A percentile compares a stretch with the other conserved stretches of the same genome.
These are phyloP conservation scores for Corymbia calophylla DNA, from an alignment of 441 rosid species.

Conservation along the genomic window DNA sequence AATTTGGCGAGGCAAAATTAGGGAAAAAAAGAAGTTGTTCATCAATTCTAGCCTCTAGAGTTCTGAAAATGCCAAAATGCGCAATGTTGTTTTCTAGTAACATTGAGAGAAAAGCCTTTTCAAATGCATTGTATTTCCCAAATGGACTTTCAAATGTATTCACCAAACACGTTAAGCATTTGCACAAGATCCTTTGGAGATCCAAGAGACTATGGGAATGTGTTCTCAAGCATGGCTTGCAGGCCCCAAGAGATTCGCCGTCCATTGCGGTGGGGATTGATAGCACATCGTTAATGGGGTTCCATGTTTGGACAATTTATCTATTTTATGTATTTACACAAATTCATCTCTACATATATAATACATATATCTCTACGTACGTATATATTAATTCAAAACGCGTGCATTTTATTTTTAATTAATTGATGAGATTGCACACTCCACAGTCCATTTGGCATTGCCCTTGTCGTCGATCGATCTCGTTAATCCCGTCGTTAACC, in stretches of 20 bases:
- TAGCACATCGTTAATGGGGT: background rate
- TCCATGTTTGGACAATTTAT: background rate
- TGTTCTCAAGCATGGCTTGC: background rate
- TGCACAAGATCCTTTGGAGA: background rate
- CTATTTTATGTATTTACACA: background rate
- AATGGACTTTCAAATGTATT: background rate
- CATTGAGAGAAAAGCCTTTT: accelerated
- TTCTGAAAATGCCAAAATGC: background rate
- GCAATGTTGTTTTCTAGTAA: background rate
- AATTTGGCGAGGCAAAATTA: background rate
- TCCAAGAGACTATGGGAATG: background rate
- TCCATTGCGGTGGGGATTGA: background rate
- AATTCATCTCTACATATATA: background rate
- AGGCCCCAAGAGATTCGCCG: background rate
- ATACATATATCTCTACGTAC: no score
- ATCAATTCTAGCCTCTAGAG: background rate
- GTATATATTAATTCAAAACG: background rate
- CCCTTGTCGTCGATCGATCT: background rate
- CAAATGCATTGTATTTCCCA: background rate
- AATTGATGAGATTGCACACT: background rate
- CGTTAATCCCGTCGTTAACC: background rate
- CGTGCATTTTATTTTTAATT: background rate
- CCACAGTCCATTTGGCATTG: background rate
- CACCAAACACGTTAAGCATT: background rate
- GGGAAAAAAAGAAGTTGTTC: background rate